phyloP scores from a whole-genome alignment of 2,329 filamentous ascomycete genomes.

The Neoascochyta sp. region DNA sequence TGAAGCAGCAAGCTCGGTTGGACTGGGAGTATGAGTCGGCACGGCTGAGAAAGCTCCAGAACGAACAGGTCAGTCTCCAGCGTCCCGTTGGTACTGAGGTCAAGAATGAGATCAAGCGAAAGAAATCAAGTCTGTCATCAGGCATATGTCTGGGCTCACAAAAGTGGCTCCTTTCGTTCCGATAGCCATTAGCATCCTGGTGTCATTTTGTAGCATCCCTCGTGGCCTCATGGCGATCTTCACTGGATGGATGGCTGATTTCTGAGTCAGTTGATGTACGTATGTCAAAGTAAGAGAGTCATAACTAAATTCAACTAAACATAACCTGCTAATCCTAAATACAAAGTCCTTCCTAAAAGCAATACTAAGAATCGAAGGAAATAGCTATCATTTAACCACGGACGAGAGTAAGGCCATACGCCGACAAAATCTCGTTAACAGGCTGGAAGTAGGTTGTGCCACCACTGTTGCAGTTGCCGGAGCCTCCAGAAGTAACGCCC shows the following conservation, averaged over 20 bases:
- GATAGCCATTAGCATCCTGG: conserved; percentile 3
- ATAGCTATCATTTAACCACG: conserved; percentile 16
- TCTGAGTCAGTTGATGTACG: not conserved
- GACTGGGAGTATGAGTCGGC: conserved; percentile 7
- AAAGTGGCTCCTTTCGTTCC: conserved; percentile 5
- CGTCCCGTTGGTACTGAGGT: conserved; percentile 7
- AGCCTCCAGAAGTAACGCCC: conserved; percentile 44
- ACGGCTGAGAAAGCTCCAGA: conserved; percentile 1
- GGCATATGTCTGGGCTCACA: too few relatives aligned
- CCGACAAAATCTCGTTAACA: conserved; percentile 42
- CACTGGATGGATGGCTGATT: conserved; percentile 4
- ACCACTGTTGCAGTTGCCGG: conserved; percentile 38
- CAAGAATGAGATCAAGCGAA: conserved; percentile 4
- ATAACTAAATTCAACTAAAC: conserved; percentile 4
- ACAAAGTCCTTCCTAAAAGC: conserved; percentile 1
- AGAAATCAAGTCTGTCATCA: conserved; percentile 3
- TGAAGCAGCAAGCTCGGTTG: conserved; percentile 4
- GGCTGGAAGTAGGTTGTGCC: conserved; percentile 44
- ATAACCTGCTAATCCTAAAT: conserved; percentile 4
- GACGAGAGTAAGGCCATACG: conserved; percentile 32
- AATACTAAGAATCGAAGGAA: conserved; percentile 3
- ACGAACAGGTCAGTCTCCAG: conserved; percentile 6
- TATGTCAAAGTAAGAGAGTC: too few relatives aligned
- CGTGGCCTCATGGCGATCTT: conserved; percentile 5
- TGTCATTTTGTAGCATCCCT: conserved; percentile 3